These are phyloP conservation scores for Solanum lycopersicoides DNA, from an alignment of 257 asterid species.

Conservation along the genomic window DNA sequence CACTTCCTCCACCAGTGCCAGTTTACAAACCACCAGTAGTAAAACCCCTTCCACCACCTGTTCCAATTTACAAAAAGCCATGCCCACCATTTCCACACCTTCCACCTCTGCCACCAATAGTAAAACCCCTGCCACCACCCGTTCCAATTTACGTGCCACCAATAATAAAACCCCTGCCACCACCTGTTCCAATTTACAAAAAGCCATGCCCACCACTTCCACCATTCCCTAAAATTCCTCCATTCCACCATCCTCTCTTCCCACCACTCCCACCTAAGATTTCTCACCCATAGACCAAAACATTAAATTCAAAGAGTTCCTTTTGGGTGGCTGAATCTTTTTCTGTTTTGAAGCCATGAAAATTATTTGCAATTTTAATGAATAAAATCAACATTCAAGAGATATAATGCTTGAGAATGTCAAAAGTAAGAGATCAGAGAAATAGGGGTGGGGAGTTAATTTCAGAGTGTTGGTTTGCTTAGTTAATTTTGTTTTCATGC, in stretches of 20 bases:
- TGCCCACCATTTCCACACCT: too few relatives aligned
- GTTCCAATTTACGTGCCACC: conserved; percentile 12
- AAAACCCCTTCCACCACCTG: conserved; percentile 31
- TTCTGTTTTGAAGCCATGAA: background rate
- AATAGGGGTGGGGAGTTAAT: background rate
- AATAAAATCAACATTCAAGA: background rate
- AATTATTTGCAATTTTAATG: background rate
- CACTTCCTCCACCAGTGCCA: conserved; percentile 34
- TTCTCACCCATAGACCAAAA: conserved; percentile 4
- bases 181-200: conserved; percentile 25
- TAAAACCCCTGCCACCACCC: conserved; percentile 33
- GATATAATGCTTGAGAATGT: background rate
- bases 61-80: conserved; percentile 12
- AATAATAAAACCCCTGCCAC: conserved; percentile 19
- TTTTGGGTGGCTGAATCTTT: background rate
- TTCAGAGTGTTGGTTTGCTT: background rate
- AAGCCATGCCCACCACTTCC: conserved; percentile 43
- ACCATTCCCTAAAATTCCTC: conserved; percentile 55
- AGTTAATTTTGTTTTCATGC: background rate
- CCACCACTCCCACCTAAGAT: conserved; percentile 56
- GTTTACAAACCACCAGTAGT: conserved; percentile 1
- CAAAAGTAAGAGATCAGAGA: background rate
- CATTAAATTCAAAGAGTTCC: background rate
- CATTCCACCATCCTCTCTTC: conserved; percentile 44
- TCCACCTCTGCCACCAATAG: background rate